Conservation (phyloP, 495 filamentous ascomycete species). For the Trichoderma reesei region DNA sequence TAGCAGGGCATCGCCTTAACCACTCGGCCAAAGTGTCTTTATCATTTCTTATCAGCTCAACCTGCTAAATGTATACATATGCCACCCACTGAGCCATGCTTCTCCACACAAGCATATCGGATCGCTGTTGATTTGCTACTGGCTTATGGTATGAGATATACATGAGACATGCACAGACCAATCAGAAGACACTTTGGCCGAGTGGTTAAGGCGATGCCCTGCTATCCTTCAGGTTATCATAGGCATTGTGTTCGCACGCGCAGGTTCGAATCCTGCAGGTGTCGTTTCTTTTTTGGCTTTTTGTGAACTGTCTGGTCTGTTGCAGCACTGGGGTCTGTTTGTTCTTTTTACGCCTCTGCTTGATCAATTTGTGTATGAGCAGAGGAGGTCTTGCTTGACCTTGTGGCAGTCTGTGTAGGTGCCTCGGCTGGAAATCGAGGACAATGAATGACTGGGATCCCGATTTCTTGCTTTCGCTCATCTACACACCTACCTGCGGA, state of each 20-base stretch:
- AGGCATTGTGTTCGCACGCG: slow-evolving; percentile 9
- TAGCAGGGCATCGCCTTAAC: slow-evolving; percentile 9
- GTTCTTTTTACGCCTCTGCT: neutral
- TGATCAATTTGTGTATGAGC: too few species aligned
- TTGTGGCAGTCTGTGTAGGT: too few species aligned
- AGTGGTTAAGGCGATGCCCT: slow-evolving; percentile 9
- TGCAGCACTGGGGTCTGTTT: neutral
- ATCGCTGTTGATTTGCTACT: too few species aligned
- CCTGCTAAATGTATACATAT: too few species aligned
- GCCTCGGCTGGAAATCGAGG: too few species aligned
- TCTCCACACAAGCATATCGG: too few species aligned
- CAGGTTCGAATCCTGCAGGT: slow-evolving; percentile 9
- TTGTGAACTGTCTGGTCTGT: neutral
- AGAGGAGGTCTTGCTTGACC: too few species aligned
- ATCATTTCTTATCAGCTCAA: neutral
- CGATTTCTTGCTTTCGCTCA: too few species aligned
- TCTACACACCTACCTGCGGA: too few species aligned
- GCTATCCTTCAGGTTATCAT: neutral
- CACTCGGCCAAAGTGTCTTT: slow-evolving; percentile 9
- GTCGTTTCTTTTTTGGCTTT: neutral
- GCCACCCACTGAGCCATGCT: too few species aligned
- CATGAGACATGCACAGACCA: neutral
- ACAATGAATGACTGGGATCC: too few species aligned
- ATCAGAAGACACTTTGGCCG: slow-evolving; percentile 9
- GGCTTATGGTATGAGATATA: neutral